Evolutionary conservation across 305 asterid genomes (phyloP).

Genomic region (Fraxinus paxiana): DNA sequence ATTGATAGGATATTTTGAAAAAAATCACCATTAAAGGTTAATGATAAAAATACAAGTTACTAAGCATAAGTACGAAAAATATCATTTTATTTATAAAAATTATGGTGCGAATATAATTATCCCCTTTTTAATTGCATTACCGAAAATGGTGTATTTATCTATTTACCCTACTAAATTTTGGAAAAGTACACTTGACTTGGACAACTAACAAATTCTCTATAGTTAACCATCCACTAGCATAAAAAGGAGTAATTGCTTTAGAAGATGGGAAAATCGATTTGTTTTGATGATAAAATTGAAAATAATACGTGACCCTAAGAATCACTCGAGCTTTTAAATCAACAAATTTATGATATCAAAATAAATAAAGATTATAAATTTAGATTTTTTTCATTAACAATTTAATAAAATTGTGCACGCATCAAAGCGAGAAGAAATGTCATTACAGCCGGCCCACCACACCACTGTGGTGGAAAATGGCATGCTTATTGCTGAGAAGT

Average conservation of each 20-base stretch:
- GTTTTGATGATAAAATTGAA: neutral
- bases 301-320: neutral
- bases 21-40: neutral
- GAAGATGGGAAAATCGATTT: neutral
- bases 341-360: too few relatives aligned
- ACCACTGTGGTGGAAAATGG: neutral
- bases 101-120: neutral
- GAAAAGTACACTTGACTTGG: neutral
- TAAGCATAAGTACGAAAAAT: too few relatives aligned
- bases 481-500: neutral
- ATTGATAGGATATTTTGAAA: too few relatives aligned
- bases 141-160: neutral
- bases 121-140: neutral
- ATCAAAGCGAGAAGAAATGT: neutral
- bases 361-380: neutral
- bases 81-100: neutral
- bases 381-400: neutral
- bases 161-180: neutral
- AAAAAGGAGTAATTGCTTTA: neutral
- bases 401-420: neutral
- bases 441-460: neutral
- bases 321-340: too few relatives aligned
- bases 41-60: too few relatives aligned
- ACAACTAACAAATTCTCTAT: neutral
- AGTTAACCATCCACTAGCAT: neutral